Evolutionary conservation across 768 basidiomycete genomes (phyloP), one percentile per base, ranked within the genome.

Genomic region (Saitozyma sp.): DNA sequence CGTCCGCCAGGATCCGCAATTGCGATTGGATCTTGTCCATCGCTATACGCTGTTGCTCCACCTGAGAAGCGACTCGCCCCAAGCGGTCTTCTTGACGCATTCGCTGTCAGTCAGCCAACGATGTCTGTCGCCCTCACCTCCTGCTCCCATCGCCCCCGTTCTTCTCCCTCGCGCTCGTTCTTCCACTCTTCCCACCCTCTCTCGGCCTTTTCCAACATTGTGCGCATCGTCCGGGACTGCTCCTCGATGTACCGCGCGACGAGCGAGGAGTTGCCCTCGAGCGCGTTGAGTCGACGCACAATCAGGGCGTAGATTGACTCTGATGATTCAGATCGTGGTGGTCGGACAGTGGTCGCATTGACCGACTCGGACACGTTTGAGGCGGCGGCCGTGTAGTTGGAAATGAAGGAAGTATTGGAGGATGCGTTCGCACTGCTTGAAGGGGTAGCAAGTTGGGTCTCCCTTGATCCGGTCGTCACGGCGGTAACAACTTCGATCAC

Each of bases 271-370:
- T 94, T 96, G 9, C 85, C 84, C 78, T 98, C 94, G 13, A 98
- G 84, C 7, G 86, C 85, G 2, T 86, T 85, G 10, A 99, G 84
- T 8, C 93, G 88, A 69, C 96, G 95, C 87, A 94, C 94, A 68
- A 98, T 99, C 11, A 89, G 91, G 8, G 92, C 88, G 71, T 96
- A 98, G 67, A 99, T 93, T 1, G 92, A 94, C 77, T 99, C 96
- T 8, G 76, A 76, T 7, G 72, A 74, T 43, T 75, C 76, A 2
- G 74, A 67, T 40, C 66, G 56, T 5, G 70, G 65, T 17, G 29
- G 29, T 29, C 29, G 29, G 69, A 64, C 5, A 59, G 17, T 16
- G 40, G 39, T 6, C 1, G 39, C 19, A 38, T 46, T 14, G 29
- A 16, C 11, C 19, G 29, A 43, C 20, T 19, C 52, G 52, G 50